Evolutionary conservation across 2,329 filamentous ascomycete genomes (phyloP).

Genomic region (Trichoderma sp.): DNA sequence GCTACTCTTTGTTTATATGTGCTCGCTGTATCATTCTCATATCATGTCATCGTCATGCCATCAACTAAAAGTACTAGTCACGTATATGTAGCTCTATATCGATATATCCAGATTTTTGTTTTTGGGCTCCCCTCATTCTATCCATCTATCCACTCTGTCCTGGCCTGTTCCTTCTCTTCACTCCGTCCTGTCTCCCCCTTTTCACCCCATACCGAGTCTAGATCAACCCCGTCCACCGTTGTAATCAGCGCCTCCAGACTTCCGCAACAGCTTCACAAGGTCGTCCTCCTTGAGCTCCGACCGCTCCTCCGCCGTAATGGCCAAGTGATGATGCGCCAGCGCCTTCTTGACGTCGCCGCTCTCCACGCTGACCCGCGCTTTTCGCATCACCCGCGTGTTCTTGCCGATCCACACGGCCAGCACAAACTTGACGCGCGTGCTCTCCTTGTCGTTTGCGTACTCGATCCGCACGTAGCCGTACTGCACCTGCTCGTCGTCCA

Average conservation of each 20-base stretch:
- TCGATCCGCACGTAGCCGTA: conserved; percentile 68
- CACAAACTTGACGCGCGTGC: conserved; percentile 67
- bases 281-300: conserved; percentile 62
- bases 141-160: not conserved
- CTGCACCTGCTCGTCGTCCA: conserved; percentile 63
- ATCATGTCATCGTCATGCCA: not conserved
- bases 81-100: conserved; percentile 16
- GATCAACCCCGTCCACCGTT: conserved; percentile 61
- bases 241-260: conserved; percentile 71
- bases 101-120: not conserved
- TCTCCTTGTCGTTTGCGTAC: conserved; percentile 72
- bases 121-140: not conserved
- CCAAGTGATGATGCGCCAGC: conserved; percentile 65
- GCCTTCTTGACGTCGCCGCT: conserved; percentile 64
- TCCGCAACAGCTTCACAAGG: conserved; percentile 61
- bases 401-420: conserved; percentile 70
- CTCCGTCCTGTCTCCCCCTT: not conserved
- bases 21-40: not conserved
- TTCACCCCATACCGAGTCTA: not conserved
- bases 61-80: conserved; percentile 6
- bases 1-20: not conserved
- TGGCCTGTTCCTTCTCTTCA: not conserved
- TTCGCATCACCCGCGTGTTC: conserved; percentile 67
- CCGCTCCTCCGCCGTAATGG: conserved; percentile 62
- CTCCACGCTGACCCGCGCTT: conserved; percentile 68